These are phyloP conservation scores for Lablab purpureus DNA, from an alignment of 306 rosid genomes.

Conservation along the genomic window DNA sequence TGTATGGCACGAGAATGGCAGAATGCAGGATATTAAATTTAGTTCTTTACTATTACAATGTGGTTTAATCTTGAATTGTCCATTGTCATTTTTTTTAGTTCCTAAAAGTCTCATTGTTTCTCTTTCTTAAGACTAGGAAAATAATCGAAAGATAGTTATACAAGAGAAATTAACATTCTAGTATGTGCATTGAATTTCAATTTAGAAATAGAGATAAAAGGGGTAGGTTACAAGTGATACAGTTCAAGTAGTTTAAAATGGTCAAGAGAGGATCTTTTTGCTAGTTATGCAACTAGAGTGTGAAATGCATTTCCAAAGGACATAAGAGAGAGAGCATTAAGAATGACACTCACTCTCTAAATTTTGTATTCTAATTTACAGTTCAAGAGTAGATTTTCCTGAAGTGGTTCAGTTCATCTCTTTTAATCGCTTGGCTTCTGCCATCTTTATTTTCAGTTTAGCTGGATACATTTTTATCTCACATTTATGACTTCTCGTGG, in stretches of 20 bases:
- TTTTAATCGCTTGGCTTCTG: neutral
- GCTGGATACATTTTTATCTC: slow-evolving; percentile 19
- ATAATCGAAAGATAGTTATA: neutral
- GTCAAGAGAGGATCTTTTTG: neutral
- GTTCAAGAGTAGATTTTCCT: neutral
- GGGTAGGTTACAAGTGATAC: neutral
- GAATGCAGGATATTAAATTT: slow-evolving; percentile 21
- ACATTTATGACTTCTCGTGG: slow-evolving; percentile 9
- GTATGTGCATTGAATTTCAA: neutral
- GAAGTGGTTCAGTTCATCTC: neutral
- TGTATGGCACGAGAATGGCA: slow-evolving; percentile 1
- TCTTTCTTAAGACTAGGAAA: neutral
- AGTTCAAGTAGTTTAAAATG: neutral
- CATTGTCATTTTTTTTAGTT: neutral
- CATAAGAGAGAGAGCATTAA: neutral
- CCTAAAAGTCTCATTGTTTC: neutral
- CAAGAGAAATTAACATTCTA: neutral
- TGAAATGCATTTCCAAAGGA: neutral
- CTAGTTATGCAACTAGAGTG: neutral
- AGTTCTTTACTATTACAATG: neutral
- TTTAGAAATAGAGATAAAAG: neutral
- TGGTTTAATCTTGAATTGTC: slow-evolving; percentile 18
- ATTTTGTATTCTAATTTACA: neutral
- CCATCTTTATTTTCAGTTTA: neutral
- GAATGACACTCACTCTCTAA: neutral